phyloP scores from a whole-genome alignment of 2,329 filamentous ascomycete genomes.

The Alternaria brassicicola region DNA sequence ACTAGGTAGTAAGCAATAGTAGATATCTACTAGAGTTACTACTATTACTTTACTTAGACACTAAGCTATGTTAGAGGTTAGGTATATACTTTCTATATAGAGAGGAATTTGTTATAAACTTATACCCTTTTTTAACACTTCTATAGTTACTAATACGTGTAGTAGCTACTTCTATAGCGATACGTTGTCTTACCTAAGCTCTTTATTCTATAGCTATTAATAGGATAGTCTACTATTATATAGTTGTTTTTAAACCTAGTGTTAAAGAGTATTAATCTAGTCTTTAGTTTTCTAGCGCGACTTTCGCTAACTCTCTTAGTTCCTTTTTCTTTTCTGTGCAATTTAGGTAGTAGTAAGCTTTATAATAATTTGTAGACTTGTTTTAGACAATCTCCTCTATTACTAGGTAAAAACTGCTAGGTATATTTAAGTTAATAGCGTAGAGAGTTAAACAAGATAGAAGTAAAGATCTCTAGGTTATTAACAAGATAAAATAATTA shows the following conservation, averaged over 20 bases:
- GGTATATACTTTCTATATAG: constrained; percentile 1
- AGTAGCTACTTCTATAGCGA: constrained; percentile 8
- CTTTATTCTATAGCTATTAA: constrained; percentile 12
- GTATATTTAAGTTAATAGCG: background rate
- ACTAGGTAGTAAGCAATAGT: background rate
- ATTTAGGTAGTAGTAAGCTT: constrained; percentile 1
- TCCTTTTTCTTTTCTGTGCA: constrained; percentile 8
- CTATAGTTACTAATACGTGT: constrained; percentile 8
- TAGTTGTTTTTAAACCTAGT: constrained; percentile 6
- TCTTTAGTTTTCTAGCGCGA: constrained; percentile 11
- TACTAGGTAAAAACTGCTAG: background rate
- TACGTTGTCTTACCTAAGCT: constrained; percentile 4
- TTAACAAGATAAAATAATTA: background rate
- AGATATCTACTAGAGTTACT: background rate
- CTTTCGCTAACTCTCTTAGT: constrained; percentile 9
- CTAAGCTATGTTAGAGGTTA: constrained; percentile 11
- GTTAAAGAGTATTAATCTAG: constrained; percentile 10
- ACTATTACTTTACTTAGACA: background rate
- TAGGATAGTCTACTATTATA: constrained; percentile 2
- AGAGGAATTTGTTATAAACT: constrained; percentile 3
- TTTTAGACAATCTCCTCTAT: background rate
- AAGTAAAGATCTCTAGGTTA: background rate
- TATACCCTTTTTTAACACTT: constrained; percentile 10
- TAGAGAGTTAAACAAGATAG: background rate
- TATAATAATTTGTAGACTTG: background rate